Conservation (phyloP, 257 asterid species). For the Solanum pinnatisectum region DNA sequence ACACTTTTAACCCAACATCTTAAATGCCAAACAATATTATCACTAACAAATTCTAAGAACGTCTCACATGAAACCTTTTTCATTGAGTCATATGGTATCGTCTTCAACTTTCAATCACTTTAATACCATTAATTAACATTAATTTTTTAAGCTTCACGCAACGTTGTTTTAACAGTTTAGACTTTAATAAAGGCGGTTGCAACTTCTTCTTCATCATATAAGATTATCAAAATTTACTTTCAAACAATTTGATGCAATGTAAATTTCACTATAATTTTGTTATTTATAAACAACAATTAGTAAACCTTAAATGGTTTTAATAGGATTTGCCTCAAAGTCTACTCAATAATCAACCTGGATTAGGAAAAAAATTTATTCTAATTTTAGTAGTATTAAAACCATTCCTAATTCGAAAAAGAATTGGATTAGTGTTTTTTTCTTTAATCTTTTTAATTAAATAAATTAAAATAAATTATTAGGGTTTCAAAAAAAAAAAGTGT, state of each 20-base stretch:
- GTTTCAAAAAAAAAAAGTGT: background rate
- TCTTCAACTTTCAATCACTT: background rate
- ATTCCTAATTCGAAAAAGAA: background rate
- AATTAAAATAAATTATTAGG: background rate
- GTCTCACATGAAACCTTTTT: background rate
- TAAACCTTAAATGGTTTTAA: background rate
- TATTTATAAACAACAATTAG: background rate
- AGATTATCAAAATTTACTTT: background rate
- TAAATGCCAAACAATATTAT: background rate
- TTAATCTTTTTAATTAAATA: background rate
- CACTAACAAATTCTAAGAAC: background rate
- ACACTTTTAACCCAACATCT: background rate
- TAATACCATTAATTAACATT: background rate
- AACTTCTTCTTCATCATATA: background rate
- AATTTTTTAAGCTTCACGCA: background rate
- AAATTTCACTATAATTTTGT: background rate
- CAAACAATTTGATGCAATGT: background rate
- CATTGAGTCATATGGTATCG: background rate
- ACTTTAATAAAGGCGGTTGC: background rate
- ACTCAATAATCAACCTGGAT: background rate
- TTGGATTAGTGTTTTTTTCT: background rate
- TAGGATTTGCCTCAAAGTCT: background rate
- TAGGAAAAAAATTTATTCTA: background rate
- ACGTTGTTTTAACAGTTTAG: background rate
- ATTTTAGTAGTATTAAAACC: background rate